Evolutionary conservation across 2,329 filamentous ascomycete species (phyloP).

Genomic region (Alternaria hordeiaustralica): DNA sequence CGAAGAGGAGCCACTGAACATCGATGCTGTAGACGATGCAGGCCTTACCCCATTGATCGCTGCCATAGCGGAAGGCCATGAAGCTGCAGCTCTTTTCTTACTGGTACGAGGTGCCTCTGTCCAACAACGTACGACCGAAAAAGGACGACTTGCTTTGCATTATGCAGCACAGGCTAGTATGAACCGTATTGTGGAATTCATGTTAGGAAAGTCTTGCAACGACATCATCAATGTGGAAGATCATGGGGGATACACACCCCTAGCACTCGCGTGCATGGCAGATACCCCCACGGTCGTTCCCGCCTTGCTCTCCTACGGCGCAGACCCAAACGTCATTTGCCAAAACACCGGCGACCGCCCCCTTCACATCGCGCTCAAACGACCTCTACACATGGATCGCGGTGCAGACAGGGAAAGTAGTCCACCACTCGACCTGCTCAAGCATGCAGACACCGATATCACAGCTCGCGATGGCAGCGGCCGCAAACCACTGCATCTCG

Average conservation of each 20-base stretch:
- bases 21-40: slow-evolving; percentile 15
- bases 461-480: background rate
- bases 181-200: background rate
- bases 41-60: slow-evolving; percentile 24
- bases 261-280: slow-evolving; percentile 17
- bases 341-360: slow-evolving; percentile 13
- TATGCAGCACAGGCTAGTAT: slow-evolving; percentile 12
- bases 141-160: slow-evolving; percentile 17
- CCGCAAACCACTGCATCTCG: slow-evolving; percentile 8
- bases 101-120: slow-evolving; percentile 15
- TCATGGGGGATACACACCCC: slow-evolving; percentile 15
- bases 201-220: slow-evolving; percentile 6
- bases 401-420: background rate
- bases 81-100: slow-evolving; percentile 18
- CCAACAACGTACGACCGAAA: background rate
- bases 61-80: slow-evolving; percentile 16
- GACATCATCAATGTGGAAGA: slow-evolving; percentile 15
- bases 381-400: background rate
- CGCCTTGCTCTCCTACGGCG: slow-evolving; percentile 25
- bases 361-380: slow-evolving; percentile 25
- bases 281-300: slow-evolving; percentile 11
- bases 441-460: background rate
- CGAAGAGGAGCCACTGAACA: background rate
- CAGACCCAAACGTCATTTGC: slow-evolving; percentile 18
- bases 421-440: slow-evolving; percentile 15